Evolutionary conservation across 805 yeast genomes (phyloP), one percentile per base, ranked within the genome.

Genomic region (Jamesozyma hellenica): DNA sequence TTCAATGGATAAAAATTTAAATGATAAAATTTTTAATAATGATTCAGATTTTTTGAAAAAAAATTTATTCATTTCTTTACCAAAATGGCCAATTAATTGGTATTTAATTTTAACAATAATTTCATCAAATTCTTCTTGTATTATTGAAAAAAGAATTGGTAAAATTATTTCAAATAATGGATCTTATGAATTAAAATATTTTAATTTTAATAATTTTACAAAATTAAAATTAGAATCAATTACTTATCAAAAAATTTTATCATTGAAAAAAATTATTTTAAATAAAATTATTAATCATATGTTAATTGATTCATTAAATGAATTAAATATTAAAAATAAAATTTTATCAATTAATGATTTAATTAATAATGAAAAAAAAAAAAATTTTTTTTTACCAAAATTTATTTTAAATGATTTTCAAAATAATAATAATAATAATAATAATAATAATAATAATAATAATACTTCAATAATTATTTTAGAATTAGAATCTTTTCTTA

Each of bases 71-170:
- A 52, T 60, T 8, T 52, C 58, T 28, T 38, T 61, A 40, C 56
- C 60, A 8, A 53, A 51, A 18, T 61, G 65, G 65, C 64, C 64
- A 7, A 48, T 52, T 6, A 56, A 57, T 40, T 61, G 65, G 65
- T 61, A 56, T 41, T 39, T 61, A 27, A 53, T 61, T 12, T 43
- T 60, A 18, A 52, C 62, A 2, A 51, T 57, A n/a, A 48, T 59
- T 7, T 56, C 61, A 4, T 58, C 64, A 2, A 48, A 55, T 14
- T 46, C 57, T 10, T 48, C 61, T 4, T 58, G 63, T 35, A 42
- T 56, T 11, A 51, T 61, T 25, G 61, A 59, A 34, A 53, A 57
- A 36, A 49, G 60, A 33, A 57, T 60, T 28, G 61, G 63, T 16
- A 61, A 61, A 38, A 50, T 61, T 13, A 42, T 53, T 8, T 56